phyloP scores from a whole-genome alignment of 2,329 filamentous ascomycete genomes.

The Alternaria incomplexa region DNA sequence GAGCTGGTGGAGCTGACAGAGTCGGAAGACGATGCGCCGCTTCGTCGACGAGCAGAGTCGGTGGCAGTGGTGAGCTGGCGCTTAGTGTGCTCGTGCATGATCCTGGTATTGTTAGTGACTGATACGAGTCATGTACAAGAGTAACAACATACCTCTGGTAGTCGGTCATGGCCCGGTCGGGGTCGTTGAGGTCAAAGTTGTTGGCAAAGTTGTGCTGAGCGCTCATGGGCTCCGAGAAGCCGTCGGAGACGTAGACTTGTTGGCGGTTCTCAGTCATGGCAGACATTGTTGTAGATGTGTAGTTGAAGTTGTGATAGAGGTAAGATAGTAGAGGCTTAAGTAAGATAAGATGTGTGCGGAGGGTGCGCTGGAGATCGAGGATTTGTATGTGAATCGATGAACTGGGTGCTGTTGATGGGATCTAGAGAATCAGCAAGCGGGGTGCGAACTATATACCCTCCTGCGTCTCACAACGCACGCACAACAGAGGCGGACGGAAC shows the following conservation, averaged over 20 bases:
- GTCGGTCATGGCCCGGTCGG: slow-evolving; percentile 46
- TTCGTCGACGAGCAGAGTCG: slow-evolving; percentile 52
- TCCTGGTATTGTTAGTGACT: slow-evolving; percentile 36
- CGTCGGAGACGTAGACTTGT: slow-evolving; percentile 47
- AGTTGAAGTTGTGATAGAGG: not conserved
- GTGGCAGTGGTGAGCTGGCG: slow-evolving; percentile 55
- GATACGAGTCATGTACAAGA: not conserved
- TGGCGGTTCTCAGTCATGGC: slow-evolving; percentile 24
- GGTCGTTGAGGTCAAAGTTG: slow-evolving; percentile 52
- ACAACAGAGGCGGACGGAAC: slow-evolving; percentile 6
- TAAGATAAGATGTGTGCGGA: not conserved
- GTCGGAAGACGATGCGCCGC: slow-evolving; percentile 15
- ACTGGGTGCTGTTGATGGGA: not conserved
- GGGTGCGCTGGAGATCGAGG: slow-evolving; percentile 4
- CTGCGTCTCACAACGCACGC: slow-evolving; percentile 15
- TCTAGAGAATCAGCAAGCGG: slow-evolving; percentile 11
- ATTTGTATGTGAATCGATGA: slow-evolving; percentile 5
- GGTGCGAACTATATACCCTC: slow-evolving; percentile 35
- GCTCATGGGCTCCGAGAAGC: slow-evolving; percentile 50
- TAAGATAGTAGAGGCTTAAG: not conserved
- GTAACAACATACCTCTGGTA: slow-evolving; percentile 51
- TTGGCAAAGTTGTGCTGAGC: slow-evolving; percentile 54
- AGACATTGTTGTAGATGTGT: slow-evolving; percentile 24
- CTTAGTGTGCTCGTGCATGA: slow-evolving; percentile 60
- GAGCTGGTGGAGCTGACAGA: slow-evolving; percentile 30